phyloP scores from a whole-genome alignment of 345 rosid genomes.

The Geranium brycei region DNA sequence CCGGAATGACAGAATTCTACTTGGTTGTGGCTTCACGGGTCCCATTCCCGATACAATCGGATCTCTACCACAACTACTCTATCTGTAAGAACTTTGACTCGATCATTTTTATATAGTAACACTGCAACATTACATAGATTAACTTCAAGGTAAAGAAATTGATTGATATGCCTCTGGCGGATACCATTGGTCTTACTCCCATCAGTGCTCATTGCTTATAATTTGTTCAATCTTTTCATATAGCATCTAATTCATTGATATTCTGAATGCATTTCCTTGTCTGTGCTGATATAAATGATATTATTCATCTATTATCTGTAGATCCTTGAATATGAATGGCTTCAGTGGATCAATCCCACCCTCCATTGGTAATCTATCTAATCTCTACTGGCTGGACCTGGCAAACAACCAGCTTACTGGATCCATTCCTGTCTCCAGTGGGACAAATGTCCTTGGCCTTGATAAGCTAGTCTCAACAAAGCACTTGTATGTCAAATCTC shows the following conservation, averaged over 20 bases:
- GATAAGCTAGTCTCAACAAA: slow-evolving; percentile 48
- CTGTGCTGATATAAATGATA: not conserved
- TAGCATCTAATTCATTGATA: not conserved
- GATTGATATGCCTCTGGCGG: no score
- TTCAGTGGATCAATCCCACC: slow-evolving; percentile 65
- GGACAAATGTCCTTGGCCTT: slow-evolving; percentile 50
- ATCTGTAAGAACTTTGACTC: slow-evolving; percentile 36
- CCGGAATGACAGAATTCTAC: slow-evolving; percentile 40
- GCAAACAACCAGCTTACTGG: slow-evolving; percentile 70
- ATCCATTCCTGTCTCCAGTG: slow-evolving; percentile 61
- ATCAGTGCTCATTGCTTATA: no score
- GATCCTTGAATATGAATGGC: slow-evolving; percentile 62
- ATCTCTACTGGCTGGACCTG: slow-evolving; percentile 73
- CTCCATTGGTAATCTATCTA: slow-evolving; percentile 50
- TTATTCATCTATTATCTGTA: slow-evolving; percentile 19
- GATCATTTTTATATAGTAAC: no score
- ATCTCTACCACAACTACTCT: slow-evolving; percentile 27
- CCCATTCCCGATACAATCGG: slow-evolving; percentile 61
- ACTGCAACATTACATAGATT: not conserved
- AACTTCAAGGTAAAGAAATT: not conserved
- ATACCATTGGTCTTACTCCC: no score
- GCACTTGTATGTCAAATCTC: slow-evolving; percentile 57
- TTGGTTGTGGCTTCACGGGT: slow-evolving; percentile 66
- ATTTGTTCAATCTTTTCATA: no score
- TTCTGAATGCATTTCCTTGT: not conserved